Conservation (phyloP, 805 yeast species). For the Lipomyces kockii region DNA sequence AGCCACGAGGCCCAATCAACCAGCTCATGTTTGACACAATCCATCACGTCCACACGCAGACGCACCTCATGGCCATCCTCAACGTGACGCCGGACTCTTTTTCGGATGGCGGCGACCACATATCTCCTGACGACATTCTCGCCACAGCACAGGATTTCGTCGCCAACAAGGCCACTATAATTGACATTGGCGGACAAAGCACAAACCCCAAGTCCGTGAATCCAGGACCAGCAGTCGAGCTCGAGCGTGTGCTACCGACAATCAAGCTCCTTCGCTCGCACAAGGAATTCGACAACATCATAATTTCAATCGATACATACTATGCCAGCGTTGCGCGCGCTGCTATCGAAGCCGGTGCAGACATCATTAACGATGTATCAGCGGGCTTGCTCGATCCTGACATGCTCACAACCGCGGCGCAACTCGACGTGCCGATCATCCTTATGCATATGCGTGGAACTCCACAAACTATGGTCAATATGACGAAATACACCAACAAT, state of each 20-base stretch:
- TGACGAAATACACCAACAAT: conserved; percentile 55
- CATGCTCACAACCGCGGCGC: conserved; percentile 73
- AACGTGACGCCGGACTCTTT: conserved; percentile 95
- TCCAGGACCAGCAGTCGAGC: conserved; percentile 67
- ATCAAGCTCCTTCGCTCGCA: conserved; percentile 61
- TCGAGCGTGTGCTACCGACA: conserved; percentile 70
- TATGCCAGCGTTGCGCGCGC: conserved; percentile 73
- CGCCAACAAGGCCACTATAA: conserved; percentile 66
- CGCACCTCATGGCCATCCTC: conserved; percentile 82
- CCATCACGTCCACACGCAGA: conserved; percentile 50
- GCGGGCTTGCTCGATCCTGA: conserved; percentile 72
- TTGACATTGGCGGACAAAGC: conserved; percentile 94
- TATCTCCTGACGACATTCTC: conserved; percentile 47
- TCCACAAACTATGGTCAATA: conserved; percentile 68
- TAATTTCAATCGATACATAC: conserved; percentile 88
- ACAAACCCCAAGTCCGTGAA: conserved; percentile 83
- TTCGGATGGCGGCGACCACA: conserved; percentile 77
- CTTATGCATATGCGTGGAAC: conserved; percentile 86
- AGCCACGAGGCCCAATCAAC: conserved; percentile 35
- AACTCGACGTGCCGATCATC: conserved; percentile 69
- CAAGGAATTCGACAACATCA: conserved; percentile 47
- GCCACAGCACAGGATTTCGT: conserved; percentile 56
- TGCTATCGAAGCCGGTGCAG: conserved; percentile 77
- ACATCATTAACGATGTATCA: conserved; percentile 88
- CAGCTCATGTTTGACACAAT: conserved; percentile 54